A percentile compares a stretch with the other conserved stretches of the same genome.
Evolutionary conservation across 306 rosid species (phyloP).

Genomic region (Lotus japonicus): DNA sequence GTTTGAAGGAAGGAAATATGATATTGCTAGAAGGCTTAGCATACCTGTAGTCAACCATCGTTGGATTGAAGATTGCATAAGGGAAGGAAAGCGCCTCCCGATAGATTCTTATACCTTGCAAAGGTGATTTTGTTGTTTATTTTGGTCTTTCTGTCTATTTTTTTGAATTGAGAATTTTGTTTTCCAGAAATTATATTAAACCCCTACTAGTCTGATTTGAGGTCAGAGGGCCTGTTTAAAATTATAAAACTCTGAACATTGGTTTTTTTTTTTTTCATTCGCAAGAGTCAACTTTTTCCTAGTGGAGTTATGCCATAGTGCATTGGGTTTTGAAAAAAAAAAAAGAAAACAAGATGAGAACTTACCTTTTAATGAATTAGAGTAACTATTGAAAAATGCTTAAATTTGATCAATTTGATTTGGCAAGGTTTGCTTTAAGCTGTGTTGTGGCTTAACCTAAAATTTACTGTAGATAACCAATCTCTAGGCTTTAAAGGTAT

Average conservation of each 20-base stretch:
- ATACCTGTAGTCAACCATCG: constrained; percentile 56
- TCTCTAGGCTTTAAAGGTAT: too few relatives aligned
- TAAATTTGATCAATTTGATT: neutral
- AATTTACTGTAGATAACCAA: neutral
- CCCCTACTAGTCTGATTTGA: too few relatives aligned
- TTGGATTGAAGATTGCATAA: constrained; percentile 87
- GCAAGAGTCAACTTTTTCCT: too few relatives aligned
- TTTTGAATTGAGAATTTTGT: too few relatives aligned
- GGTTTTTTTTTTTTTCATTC: too few relatives aligned
- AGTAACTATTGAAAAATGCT: neutral
- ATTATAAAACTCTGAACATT: too few relatives aligned
- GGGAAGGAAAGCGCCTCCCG: constrained; percentile 60
- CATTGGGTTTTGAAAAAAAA: neutral
- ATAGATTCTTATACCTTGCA: constrained; percentile 51
- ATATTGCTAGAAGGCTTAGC: constrained; percentile 46
- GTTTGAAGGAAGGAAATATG: constrained; percentile 62
- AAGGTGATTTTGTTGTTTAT: constrained; percentile 39
- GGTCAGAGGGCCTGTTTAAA: too few relatives aligned
- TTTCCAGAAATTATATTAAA: too few relatives aligned
- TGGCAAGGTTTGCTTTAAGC: neutral
- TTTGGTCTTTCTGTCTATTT: neutral
- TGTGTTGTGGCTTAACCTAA: neutral
- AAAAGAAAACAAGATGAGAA: neutral
- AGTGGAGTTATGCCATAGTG: too few relatives aligned
- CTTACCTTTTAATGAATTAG: neutral